Percentiles rank a stretch among this genome's conserved stretches.
Conservation (phyloP, 257 asterid species). For the Salvia miltiorrhiza region DNA sequence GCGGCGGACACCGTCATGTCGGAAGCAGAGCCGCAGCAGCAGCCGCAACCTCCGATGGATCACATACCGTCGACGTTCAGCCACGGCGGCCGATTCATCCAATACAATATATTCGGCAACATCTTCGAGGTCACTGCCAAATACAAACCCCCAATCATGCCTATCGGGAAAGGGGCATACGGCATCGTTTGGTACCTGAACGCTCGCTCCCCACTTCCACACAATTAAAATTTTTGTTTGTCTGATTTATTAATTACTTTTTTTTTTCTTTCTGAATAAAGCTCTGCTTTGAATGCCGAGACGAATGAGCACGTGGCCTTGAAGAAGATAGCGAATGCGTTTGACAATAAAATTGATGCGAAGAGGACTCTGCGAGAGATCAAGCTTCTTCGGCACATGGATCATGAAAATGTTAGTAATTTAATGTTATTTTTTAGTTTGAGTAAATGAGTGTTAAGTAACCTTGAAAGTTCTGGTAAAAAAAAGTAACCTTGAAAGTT, state of each 20-base stretch:
- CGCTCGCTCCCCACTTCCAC: background rate
- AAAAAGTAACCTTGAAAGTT: background rate
- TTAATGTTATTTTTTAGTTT: background rate
- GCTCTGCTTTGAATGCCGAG: conserved; percentile 91
- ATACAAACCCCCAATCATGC: too few species aligned
- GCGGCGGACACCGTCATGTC: conserved; percentile 73
- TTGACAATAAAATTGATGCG: background rate
- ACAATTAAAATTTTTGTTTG: background rate
- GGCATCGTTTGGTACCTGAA: conserved; percentile 45
- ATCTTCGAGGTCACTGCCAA: conserved; percentile 22
- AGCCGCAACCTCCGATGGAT: conserved; percentile 45
- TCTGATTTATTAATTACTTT: too few species aligned
- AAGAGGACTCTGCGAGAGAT: conserved; percentile 45
- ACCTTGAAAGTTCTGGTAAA: too few species aligned
- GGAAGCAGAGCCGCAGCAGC: conserved; percentile 57
- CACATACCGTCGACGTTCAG: conserved; percentile 70
- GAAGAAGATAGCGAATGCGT: conserved; percentile 95
- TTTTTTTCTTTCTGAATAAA: background rate
- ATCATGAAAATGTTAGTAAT: conserved; percentile 86
- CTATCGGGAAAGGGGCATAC: too few species aligned
- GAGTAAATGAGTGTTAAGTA: too few species aligned
- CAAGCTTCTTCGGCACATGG: conserved; percentile 97
- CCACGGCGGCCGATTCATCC: conserved; percentile 88
- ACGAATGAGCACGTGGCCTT: conserved; percentile 86
- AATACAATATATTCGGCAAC: conserved; percentile 86